Evolutionary conservation across 1,284 basidiomycete genomes (phyloP).

Genomic region (Boletus subluridellus): DNA sequence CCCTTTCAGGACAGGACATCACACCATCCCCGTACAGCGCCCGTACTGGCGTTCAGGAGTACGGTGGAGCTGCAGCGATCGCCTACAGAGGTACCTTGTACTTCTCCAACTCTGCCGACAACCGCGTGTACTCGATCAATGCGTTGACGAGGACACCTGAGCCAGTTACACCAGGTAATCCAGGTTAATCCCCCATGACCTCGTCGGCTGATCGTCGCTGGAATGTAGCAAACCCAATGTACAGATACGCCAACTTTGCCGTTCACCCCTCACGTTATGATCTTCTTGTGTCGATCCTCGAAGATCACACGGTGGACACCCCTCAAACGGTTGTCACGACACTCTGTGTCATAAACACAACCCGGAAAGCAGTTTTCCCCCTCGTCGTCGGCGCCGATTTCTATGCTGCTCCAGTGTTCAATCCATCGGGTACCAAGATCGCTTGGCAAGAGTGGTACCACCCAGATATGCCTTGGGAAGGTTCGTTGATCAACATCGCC

Average conservation of each 20-base stretch:
- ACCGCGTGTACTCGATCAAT: constrained; percentile 25
- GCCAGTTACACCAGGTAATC: constrained; percentile 30
- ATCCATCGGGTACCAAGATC: constrained; percentile 61
- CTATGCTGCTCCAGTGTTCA: constrained; percentile 57
- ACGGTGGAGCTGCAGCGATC: constrained; percentile 40
- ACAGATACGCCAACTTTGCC: constrained; percentile 50
- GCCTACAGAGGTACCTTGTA: constrained; percentile 33
- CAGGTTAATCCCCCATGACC: neutral
- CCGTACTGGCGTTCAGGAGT: constrained; percentile 39
- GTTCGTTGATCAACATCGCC: constrained; percentile 57
- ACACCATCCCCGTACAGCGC: constrained; percentile 36
- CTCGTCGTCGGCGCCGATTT: constrained; percentile 52
- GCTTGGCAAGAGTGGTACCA: constrained; percentile 73
- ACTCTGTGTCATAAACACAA: constrained; percentile 46
- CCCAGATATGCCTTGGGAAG: constrained; percentile 84
- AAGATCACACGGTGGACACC: constrained; percentile 56
- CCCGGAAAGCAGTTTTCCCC: constrained; percentile 26
- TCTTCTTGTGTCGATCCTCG: constrained; percentile 40
- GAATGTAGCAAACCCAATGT: constrained; percentile 32
- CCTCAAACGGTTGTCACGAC: constrained; percentile 50
- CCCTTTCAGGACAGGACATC: constrained; percentile 28
- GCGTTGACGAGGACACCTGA: constrained; percentile 1
- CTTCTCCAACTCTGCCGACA: constrained; percentile 35
- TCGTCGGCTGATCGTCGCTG: neutral
- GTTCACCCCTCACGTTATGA: constrained; percentile 27